Conservation (phyloP, 768 basidiomycete species). For the Auricularia cornea region DNA sequence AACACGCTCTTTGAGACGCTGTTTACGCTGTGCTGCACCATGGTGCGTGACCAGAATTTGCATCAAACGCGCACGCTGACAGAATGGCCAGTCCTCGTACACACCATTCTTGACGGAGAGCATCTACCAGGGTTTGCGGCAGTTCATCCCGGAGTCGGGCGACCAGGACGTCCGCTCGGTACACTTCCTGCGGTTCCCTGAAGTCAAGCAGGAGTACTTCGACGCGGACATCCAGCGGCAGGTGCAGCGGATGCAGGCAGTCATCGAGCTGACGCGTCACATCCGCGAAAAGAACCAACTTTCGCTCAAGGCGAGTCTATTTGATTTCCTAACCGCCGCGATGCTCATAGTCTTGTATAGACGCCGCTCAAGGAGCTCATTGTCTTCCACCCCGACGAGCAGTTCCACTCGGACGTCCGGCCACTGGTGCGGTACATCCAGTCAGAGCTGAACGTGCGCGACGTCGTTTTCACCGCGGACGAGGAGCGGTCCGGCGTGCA, state of each 20-base stretch:
- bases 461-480: slow-evolving; percentile 82
- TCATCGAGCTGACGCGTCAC: slow-evolving; percentile 86
- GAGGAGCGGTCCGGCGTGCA: slow-evolving; percentile 79
- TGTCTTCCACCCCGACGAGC: slow-evolving; percentile 82
- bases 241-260: slow-evolving; percentile 87
- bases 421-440: slow-evolving; percentile 81
- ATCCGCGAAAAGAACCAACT: slow-evolving; percentile 81
- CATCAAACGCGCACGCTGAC: neutral
- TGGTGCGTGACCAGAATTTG: slow-evolving; percentile 48
- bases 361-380: slow-evolving; percentile 87
- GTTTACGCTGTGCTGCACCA: slow-evolving; percentile 88
- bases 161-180: slow-evolving; percentile 78
- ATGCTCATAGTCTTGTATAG: slow-evolving; percentile 32
- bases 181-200: slow-evolving; percentile 92
- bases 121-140: slow-evolving; percentile 82
- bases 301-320: slow-evolving; percentile 67
- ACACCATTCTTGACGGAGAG: slow-evolving; percentile 97
- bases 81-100: slow-evolving; percentile 70
- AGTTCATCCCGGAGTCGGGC: slow-evolving; percentile 68
- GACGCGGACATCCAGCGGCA: slow-evolving; percentile 89
- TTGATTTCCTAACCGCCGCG: neutral
- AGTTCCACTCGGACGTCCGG: slow-evolving; percentile 79
- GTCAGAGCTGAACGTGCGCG: slow-evolving; percentile 92
- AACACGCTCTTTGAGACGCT: slow-evolving; percentile 95
- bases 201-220: slow-evolving; percentile 90